These are phyloP conservation scores for Gossypium schwendimanii DNA, from an alignment of 441 rosid species.

Conservation along the genomic window DNA sequence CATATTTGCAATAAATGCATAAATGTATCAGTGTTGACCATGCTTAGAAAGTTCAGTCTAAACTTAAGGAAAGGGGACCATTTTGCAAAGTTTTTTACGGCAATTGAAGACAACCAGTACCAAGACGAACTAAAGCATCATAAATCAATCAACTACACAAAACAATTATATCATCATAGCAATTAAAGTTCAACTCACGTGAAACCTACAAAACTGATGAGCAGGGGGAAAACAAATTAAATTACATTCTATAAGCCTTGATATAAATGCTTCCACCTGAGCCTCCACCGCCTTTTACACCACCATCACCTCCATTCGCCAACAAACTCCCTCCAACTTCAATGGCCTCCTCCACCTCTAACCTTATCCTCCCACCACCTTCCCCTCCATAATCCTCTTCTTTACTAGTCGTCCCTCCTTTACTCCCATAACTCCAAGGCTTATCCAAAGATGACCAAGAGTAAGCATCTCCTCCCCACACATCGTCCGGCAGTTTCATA, in stretches of 20 bases:
- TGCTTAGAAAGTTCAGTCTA: not conserved
- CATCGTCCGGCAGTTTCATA: constrained; percentile 55
- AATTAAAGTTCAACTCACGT: constrained; percentile 1
- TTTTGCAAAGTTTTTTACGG: not conserved
- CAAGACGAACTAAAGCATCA: not conserved
- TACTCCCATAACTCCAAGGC: constrained; percentile 72
- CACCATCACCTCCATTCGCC: constrained; percentile 59
- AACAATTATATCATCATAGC: not conserved
- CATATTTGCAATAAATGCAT: not conserved
- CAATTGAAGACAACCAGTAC: not conserved
- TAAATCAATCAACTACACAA: constrained; percentile 6
- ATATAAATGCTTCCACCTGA: constrained; percentile 66
- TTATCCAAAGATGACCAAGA: constrained; percentile 58
- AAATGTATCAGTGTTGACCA: not conserved
- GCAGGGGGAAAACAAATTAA: constrained; percentile 3
- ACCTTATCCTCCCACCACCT: constrained; percentile 64
- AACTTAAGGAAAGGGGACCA: not conserved
- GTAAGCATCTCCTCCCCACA: constrained; percentile 75
- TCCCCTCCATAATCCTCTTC: constrained; percentile 58
- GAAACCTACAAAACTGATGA: constrained; percentile 8
- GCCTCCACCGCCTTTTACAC: constrained; percentile 67
- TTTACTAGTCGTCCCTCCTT: constrained; percentile 63
- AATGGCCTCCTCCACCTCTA: constrained; percentile 28
- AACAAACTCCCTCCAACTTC: constrained; percentile 44
- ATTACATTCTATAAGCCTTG: constrained; percentile 56